Evolutionary conservation across 2,329 filamentous ascomycete genomes (phyloP), one percentile per base, ranked within the genome.

Genomic region (Xylaria sp.): DNA sequence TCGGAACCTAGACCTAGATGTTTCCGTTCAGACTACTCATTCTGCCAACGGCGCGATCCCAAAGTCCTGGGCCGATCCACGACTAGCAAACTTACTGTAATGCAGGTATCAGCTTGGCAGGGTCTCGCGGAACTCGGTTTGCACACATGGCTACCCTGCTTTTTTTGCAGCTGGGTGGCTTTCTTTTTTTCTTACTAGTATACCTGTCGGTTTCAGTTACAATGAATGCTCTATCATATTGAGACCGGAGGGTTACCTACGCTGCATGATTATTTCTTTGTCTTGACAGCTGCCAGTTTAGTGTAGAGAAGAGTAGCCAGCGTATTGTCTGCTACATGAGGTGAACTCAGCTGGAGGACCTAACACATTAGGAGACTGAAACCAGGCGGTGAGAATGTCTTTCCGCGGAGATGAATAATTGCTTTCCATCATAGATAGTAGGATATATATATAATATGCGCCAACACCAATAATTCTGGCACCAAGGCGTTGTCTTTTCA

Each of bases 251-350:
- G n/a, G 3, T 17, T 23, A 7, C 46, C 7, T 33, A 38, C 25
- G 28, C 23, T 57, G 59, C 52, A 52, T 46, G 52, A 38, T 35
- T 23, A n/a, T n/a, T n/a, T n/a, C n/a, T n/a, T n/a, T n/a, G n/a
- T n/a, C n/a, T n/a, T n/a, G n/a, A n/a, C n/a, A n/a, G n/a, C n/a
- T n/a, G n/a, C n/a, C n/a, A n/a, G 46, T 61, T 33, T 17, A 47
- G 23, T 35, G 52, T 8, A n/a, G 31, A 33, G 15, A 14, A 37
- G 31, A 8, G 23, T 25, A 14, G 2, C 23, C 17, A 23, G 21
- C 11, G 11, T 15, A 45, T 6, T n/a, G 53, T 15, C 6, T 47
- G n/a, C n/a, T n/a, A 15, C 23, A 49, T 43, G 8, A 8, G 33
- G 31, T 8, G 25, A 14, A 33, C 40, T 31, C 17, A 47, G 40